phyloP scores from a whole-genome alignment of 1,139 yeast genomes.

The Pichia sp. region DNA sequence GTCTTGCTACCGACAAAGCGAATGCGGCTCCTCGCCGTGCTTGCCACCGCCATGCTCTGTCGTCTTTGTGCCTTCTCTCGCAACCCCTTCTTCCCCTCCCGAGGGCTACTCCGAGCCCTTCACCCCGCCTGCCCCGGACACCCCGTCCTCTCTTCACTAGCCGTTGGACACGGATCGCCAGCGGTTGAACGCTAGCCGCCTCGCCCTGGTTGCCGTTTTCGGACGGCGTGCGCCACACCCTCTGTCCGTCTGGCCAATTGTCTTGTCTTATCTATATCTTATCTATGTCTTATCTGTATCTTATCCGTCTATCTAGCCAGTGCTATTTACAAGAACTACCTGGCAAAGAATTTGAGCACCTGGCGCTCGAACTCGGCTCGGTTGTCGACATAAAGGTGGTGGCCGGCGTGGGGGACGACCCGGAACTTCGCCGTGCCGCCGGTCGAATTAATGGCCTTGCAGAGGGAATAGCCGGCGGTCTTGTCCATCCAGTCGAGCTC shows the following conservation, averaged over 20 bases:
- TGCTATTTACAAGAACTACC: background rate
- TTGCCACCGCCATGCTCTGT: background rate
- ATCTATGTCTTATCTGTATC: too few species aligned
- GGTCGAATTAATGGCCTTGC: slow-evolving; percentile 35
- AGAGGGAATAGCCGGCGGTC: slow-evolving; percentile 59
- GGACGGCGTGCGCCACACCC: background rate
- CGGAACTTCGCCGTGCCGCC: slow-evolving; percentile 34
- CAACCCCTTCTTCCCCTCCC: too few species aligned
- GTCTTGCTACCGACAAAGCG: slow-evolving; percentile 18
- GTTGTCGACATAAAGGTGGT: slow-evolving; percentile 74
- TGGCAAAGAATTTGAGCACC: slow-evolving; percentile 26
- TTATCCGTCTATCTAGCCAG: too few species aligned
- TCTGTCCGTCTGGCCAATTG: too few species aligned
- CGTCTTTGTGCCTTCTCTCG: background rate
- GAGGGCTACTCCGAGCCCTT: too few species aligned
- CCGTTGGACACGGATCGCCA: too few species aligned
- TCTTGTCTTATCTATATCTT: too few species aligned
- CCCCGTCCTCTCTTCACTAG: too few species aligned
- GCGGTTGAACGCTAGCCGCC: too few species aligned
- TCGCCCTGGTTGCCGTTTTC: background rate
- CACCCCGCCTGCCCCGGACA: too few species aligned
- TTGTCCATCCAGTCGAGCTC: slow-evolving; percentile 84
- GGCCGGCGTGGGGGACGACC: slow-evolving; percentile 59
- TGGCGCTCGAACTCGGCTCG: slow-evolving; percentile 54
- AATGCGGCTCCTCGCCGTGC: background rate